Evolutionary conservation across 306 rosid species (phyloP).

Genomic region (Prunus fruticosa): DNA sequence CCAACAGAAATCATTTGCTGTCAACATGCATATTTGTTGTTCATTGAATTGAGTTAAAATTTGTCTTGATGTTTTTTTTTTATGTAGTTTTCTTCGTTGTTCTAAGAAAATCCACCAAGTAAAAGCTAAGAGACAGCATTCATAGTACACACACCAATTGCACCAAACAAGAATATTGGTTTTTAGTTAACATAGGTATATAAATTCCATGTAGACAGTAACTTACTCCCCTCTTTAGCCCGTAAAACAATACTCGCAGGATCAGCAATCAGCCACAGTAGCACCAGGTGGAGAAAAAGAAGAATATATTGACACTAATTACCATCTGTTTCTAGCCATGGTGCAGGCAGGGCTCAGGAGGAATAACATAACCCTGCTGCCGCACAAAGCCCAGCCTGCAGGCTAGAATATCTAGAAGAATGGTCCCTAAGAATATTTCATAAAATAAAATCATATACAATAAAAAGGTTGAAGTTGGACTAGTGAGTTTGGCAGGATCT

Average conservation of each 20-base stretch:
- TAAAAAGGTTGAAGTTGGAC: not conserved
- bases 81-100: not conserved
- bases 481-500: not conserved
- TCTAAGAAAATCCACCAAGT: slow-evolving; percentile 5
- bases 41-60: not conserved
- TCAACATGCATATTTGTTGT: not conserved
- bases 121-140: not conserved
- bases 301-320: no score
- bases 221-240: not conserved
- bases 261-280: no score
- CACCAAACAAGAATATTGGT: not conserved
- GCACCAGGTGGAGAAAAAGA: no score
- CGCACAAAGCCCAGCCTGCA: no score
- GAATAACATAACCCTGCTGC: no score
- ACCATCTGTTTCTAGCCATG: no score
- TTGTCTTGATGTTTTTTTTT: not conserved
- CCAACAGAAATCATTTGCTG: not conserved
- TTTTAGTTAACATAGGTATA: not conserved
- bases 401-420: no score
- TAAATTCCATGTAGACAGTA: not conserved
- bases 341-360: no score
- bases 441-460: not conserved
- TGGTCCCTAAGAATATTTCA: not conserved
- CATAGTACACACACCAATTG: not conserved
- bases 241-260: no score